Evolutionary conservation across 495 filamentous ascomycete species (phyloP).

Genomic region (Penicillium cataractarum): DNA sequence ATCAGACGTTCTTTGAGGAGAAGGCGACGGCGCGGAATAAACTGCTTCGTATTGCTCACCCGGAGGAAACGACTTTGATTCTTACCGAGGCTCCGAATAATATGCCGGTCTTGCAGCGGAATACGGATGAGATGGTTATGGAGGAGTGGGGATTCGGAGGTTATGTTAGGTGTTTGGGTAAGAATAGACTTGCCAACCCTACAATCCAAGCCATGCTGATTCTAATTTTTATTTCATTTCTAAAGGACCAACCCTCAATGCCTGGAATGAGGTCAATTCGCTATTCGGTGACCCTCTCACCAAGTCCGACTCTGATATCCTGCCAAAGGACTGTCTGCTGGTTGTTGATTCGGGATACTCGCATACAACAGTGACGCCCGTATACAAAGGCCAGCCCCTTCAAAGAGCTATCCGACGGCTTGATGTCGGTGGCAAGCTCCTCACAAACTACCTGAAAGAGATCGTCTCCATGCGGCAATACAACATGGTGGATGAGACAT

Average conservation of each 20-base stretch:
- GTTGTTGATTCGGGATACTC: constrained; percentile 92
- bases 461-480: constrained; percentile 88
- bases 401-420: constrained; percentile 84
- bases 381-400: constrained; percentile 77
- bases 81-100: constrained; percentile 93
- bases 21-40: constrained; percentile 57
- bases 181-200: no score
- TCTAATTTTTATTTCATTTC: constrained; percentile 1
- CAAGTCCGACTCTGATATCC: constrained; percentile 31
- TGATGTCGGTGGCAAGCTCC: constrained; percentile 86
- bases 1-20: constrained; percentile 81
- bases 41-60: constrained; percentile 44
- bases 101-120: constrained; percentile 75
- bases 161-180: constrained; percentile 72
- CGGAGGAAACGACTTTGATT: constrained; percentile 77
- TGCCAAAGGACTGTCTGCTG: constrained; percentile 79
- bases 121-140: constrained; percentile 95
- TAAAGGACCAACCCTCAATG: constrained; percentile 72
- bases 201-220: background rate
- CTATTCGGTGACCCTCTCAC: constrained; percentile 58
- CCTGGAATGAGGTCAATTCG: constrained; percentile 76
- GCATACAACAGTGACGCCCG: constrained; percentile 87
- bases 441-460: constrained; percentile 94
- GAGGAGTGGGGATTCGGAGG: constrained; percentile 96
- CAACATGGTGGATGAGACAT: constrained; percentile 90